Conservation (phyloP, 2,329 filamentous ascomycete species). For the Metarhizium album region DNA sequence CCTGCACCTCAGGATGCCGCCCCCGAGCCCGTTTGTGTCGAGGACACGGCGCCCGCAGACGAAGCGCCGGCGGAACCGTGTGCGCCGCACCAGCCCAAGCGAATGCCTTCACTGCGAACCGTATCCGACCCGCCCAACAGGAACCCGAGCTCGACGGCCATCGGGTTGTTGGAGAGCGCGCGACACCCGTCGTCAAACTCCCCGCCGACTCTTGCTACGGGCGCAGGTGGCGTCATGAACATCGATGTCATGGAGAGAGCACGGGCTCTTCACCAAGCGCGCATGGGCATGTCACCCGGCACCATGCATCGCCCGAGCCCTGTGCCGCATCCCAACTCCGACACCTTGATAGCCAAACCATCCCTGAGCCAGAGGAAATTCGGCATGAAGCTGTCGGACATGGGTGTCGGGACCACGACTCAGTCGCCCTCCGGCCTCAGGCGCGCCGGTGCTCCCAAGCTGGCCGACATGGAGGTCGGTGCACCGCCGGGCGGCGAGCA, state of each 20-base stretch:
- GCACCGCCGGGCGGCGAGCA: conserved; percentile 9
- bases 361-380: conserved; percentile 55
- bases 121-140: conserved; percentile 53
- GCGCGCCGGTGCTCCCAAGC: conserved; percentile 28
- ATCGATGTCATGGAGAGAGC: conserved; percentile 37
- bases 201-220: conserved; percentile 24
- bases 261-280: conserved; percentile 34
- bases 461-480: conserved; percentile 29
- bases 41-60: conserved; percentile 37
- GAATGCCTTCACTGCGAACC: conserved; percentile 49
- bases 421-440: conserved; percentile 14
- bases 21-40: conserved; percentile 23
- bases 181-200: conserved; percentile 39
- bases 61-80: conserved; percentile 33
- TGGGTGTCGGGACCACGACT: conserved; percentile 22
- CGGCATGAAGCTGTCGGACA: conserved; percentile 48
- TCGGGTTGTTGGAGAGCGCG: conserved; percentile 62
- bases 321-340: conserved; percentile 40
- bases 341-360: conserved; percentile 39
- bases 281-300: conserved; percentile 28
- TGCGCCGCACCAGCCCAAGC: conserved; percentile 28
- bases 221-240: conserved; percentile 20
- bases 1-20: conserved; percentile 29
- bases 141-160: conserved; percentile 73
- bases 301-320: conserved; percentile 33